Evolutionary conservation across 345 rosid species (phyloP), one percentile per base, ranked within the genome.

Genomic region (Populus deltoides): DNA sequence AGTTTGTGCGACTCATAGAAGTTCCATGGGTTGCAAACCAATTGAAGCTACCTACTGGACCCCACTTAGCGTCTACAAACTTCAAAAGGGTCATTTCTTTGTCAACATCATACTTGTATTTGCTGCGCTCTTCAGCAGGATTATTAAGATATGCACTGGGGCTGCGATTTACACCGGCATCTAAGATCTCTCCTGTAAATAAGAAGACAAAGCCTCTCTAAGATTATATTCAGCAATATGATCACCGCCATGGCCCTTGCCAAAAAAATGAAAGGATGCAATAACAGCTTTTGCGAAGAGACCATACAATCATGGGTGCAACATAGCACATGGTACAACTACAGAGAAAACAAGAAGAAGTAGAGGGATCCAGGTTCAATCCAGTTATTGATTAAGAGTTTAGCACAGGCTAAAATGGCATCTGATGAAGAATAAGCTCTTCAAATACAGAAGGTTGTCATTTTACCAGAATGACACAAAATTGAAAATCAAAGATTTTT

Each of bases 1-100:
- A 89, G 90, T 96, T 96, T 75, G 95, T 81, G 74, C 98, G 98
- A 76, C 97, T 91, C 99, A 96, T 96, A 81, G 98, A 96, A 66
- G 99, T 94, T 79, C 98, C 99, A 76, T 96, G 99, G 75, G 98
- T 96, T 68, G 99, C 94, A 87, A 96, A 96, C 98, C 97, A 94
- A 80, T 92, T 96, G 86, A 96, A 94, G 88, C 97, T 92, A 71
- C 99, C 98, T 25, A 94, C 89, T 27, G 99, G 90, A 65, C 99
- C 98, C 97, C 95, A 91, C 79, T 90, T 86, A 67, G 88, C 87
- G 79, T 94, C 99, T 15, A 92, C 93, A 90, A 96, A 96, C 89
- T 96, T 96, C 80, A 96, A 76, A 76, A 96, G 97, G 71, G 97
- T 94, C 99, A 94, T 96, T 81, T 92, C 94, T 81, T 89, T 96